Conservation (phyloP, 169 alveolate genomes). For the Plasmodium gonderi region DNA sequence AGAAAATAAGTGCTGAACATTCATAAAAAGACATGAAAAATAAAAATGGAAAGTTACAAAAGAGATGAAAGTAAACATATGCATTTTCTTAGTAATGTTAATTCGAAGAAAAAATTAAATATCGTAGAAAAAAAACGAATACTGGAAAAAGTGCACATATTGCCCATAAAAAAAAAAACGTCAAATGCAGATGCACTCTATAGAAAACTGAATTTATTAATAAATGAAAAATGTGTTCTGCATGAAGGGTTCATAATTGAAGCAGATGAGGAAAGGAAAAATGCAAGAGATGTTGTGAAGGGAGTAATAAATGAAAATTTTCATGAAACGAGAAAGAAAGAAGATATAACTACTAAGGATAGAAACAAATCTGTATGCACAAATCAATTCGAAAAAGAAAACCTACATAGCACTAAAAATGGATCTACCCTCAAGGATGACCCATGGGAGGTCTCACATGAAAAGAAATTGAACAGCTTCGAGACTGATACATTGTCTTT, state of each 20-base stretch:
- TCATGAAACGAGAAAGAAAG: no score
- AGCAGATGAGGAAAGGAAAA: not conserved
- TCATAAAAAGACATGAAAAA: slow-evolving; percentile 2
- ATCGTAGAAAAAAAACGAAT: slow-evolving; percentile 18
- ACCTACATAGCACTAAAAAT: not conserved
- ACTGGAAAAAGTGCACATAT: slow-evolving; percentile 52
- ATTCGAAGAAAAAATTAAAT: slow-evolving; percentile 30
- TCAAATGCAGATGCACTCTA: slow-evolving; percentile 5
- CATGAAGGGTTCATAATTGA: slow-evolving; percentile 55
- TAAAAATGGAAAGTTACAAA: slow-evolving; percentile 5
- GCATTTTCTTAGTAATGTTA: not conserved
- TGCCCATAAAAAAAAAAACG: slow-evolving; percentile 28
- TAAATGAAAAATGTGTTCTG: slow-evolving; percentile 14
- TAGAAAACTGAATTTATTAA: slow-evolving; percentile 17
- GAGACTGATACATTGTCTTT: not conserved
- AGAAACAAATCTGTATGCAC: not conserved
- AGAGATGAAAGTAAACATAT: slow-evolving; percentile 31
- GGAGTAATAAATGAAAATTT: not conserved
- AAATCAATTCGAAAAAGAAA: not conserved
- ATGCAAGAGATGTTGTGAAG: no score
- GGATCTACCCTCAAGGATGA: not conserved
- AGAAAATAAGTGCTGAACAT: slow-evolving; percentile 18
- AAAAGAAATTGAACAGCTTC: not conserved
- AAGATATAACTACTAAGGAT: not conserved
- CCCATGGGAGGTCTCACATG: not conserved